phyloP scores from a whole-genome alignment of 805 yeast species.

The Pichia pseudocactophila region DNA sequence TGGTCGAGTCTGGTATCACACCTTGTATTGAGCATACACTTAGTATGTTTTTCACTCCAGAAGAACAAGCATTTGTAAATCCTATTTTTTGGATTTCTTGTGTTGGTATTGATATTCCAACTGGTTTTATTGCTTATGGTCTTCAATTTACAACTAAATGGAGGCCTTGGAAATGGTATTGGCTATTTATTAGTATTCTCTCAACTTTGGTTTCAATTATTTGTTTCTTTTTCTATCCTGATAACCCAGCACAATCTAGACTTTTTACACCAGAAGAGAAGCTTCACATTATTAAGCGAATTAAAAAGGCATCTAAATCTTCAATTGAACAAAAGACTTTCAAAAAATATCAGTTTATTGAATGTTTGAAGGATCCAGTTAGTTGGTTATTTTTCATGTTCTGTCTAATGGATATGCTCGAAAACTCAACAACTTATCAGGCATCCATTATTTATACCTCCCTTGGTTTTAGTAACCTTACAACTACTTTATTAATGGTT shows the following conservation, averaged over 20 bases:
- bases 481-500: slow-evolving; percentile 17
- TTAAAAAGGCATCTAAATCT: slow-evolving; percentile 25
- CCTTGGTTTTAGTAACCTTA: slow-evolving; percentile 13
- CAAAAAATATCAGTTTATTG: slow-evolving; percentile 38
- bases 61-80: slow-evolving; percentile 34
- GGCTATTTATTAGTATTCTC: slow-evolving; percentile 44
- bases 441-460: slow-evolving; percentile 12
- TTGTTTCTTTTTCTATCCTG: slow-evolving; percentile 36
- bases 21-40: slow-evolving; percentile 38
- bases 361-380: slow-evolving; percentile 37
- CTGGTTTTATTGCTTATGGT: slow-evolving; percentile 27
- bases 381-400: slow-evolving; percentile 31
- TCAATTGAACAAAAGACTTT: slow-evolving; percentile 35
- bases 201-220: slow-evolving; percentile 32
- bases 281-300: slow-evolving; percentile 34
- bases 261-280: slow-evolving; percentile 32
- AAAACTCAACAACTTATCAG: slow-evolving; percentile 17
- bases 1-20: slow-evolving; percentile 30
- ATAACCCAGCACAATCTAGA: slow-evolving; percentile 41
- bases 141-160: slow-evolving; percentile 14
- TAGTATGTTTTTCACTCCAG: slow-evolving; percentile 39
- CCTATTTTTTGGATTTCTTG: slow-evolving; percentile 29
- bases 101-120: slow-evolving; percentile 34
- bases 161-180: slow-evolving; percentile 39
- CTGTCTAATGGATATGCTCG: slow-evolving; percentile 15